Evolutionary conservation across 495 filamentous ascomycete genomes (phyloP).

Genomic region (Annulohypoxylon bovei): DNA sequence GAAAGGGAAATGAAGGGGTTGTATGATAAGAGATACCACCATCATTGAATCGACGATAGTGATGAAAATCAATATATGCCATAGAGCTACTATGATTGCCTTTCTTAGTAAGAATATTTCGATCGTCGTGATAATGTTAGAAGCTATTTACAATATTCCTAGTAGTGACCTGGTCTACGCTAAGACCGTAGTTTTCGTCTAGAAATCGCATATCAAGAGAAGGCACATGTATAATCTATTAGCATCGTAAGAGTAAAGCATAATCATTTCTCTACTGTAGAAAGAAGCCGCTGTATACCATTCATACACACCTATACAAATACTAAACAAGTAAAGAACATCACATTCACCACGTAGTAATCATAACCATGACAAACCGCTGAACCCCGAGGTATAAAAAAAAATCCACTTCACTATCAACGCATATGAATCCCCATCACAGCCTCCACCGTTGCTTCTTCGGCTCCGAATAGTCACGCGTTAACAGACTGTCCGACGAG

Average conservation of each 20-base stretch:
- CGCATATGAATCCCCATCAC: not conserved
- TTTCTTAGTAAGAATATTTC: not conserved
- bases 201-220: not conserved
- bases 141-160: not conserved
- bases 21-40: conserved; percentile 1
- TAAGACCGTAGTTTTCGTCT: not conserved
- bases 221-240: not conserved
- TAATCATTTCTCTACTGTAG: not conserved
- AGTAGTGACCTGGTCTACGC: not conserved
- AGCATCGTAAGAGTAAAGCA: not conserved
- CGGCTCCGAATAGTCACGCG: not conserved
- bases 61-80: not conserved
- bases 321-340: not conserved
- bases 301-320: not conserved
- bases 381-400: not conserved
- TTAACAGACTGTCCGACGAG: not conserved
- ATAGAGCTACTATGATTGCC: not conserved
- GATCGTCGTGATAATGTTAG: not conserved
- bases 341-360: not conserved
- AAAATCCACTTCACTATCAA: not conserved
- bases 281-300: not conserved
- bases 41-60: not conserved
- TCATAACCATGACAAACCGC: not conserved
- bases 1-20: not conserved
- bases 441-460: not conserved